A percentile compares a stretch with the other conserved stretches of the same genome.
These are phyloP conservation scores for Aspergillus transmontanensis DNA, from an alignment of 2,329 filamentous ascomycete genomes.

Conservation along the genomic window DNA sequence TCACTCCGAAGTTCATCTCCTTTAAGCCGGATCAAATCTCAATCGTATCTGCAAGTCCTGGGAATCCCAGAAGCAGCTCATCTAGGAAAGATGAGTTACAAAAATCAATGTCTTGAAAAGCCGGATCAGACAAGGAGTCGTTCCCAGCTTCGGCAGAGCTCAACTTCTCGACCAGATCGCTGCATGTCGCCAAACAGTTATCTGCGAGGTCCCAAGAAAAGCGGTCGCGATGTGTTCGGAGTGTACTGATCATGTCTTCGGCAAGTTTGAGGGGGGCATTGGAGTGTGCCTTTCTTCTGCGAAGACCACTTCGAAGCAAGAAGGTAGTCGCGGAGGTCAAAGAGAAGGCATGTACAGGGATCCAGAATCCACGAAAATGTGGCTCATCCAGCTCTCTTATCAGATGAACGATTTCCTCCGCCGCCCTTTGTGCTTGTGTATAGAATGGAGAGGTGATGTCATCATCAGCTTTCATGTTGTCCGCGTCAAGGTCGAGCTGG, in stretches of 20 bases:
- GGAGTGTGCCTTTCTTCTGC: conserved; percentile 38
- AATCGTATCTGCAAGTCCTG: not conserved
- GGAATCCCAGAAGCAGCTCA: not conserved
- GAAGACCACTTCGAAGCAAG: conserved; percentile 52
- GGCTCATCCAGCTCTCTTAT: conserved; percentile 49
- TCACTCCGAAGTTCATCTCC: not conserved
- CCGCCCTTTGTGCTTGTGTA: conserved; percentile 47
- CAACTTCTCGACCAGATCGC: conserved; percentile 51
- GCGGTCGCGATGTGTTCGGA: conserved; percentile 44
- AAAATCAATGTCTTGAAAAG: not conserved
- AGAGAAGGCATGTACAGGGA: conserved; percentile 51
- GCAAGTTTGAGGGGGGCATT: conserved; percentile 47
- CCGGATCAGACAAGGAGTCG: not conserved
- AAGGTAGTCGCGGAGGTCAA: conserved; percentile 56
- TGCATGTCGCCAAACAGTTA: conserved; percentile 52
- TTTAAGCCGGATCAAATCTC: not conserved
- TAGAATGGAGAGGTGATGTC: conserved; percentile 31
- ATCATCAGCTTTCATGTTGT: conserved; percentile 20
- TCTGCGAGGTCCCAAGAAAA: conserved; percentile 55
- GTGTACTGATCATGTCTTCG: conserved; percentile 42
- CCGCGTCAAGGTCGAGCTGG: conserved; percentile 44
- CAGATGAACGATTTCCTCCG: conserved; percentile 54
- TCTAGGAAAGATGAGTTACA: not conserved
- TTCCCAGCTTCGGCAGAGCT: not conserved
- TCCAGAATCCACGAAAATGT: conserved; percentile 55